Evolutionary conservation across 2,329 filamentous ascomycete genomes (phyloP).

Genomic region (Alternaria angustiovoidea): DNA sequence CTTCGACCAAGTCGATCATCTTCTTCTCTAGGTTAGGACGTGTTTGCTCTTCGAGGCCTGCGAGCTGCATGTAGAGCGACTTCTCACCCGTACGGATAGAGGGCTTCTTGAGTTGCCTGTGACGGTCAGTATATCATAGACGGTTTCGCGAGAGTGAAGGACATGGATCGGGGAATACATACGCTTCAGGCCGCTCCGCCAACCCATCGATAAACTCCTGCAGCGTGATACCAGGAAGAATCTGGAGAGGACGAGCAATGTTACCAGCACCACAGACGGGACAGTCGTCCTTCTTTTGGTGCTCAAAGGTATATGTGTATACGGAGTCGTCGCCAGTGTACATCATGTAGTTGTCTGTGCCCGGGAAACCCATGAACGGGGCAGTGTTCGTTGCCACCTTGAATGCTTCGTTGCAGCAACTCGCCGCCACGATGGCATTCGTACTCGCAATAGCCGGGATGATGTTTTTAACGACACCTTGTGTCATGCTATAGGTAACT

Average conservation of each 20-base stretch:
- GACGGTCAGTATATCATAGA: background rate
- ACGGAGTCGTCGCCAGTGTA: slow-evolving; percentile 95
- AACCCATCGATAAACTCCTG: slow-evolving; percentile 86
- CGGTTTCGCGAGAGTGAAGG: background rate
- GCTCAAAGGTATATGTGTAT: slow-evolving; percentile 97
- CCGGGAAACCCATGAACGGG: slow-evolving; percentile 77
- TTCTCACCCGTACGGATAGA: slow-evolving; percentile 82
- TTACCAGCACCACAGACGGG: slow-evolving; percentile 82
- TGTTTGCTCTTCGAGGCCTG: slow-evolving; percentile 83
- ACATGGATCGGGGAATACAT: slow-evolving; percentile 26
- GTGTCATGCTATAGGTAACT: slow-evolving; percentile 93
- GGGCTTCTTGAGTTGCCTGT: slow-evolving; percentile 84
- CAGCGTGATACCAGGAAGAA: slow-evolving; percentile 76
- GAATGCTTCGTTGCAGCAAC: slow-evolving; percentile 95
- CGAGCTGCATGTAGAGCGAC: slow-evolving; percentile 91
- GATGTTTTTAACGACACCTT: slow-evolving; percentile 99
- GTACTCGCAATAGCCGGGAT: slow-evolving; percentile 98
- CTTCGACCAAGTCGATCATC: slow-evolving; percentile 75
- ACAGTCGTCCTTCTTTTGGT: slow-evolving; percentile 93
- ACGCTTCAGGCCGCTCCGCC: slow-evolving; percentile 80
- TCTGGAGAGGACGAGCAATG: slow-evolving; percentile 75
- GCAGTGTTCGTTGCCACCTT: slow-evolving; percentile 89
- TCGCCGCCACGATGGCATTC: slow-evolving; percentile 94
- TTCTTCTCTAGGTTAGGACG: slow-evolving; percentile 82
- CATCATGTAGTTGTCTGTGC: slow-evolving; percentile 92